Base-by-base conservation (phyloP, 257 asterid genomes). In the Ballota nigra region DNA sequence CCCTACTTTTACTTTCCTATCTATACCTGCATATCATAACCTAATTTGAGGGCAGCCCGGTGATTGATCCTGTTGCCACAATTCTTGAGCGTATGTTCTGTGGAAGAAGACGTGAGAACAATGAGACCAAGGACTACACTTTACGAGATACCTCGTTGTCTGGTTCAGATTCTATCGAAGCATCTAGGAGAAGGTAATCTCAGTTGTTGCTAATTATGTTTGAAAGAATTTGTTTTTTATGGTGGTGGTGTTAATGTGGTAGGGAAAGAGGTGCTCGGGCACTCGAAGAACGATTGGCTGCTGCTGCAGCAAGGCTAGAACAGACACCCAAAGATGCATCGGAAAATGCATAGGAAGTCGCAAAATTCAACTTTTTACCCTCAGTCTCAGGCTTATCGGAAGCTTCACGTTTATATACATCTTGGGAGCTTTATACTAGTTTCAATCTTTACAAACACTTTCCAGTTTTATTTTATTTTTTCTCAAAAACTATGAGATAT, bases 191-290 rank as follows among this genome's bases (percentile, higher is more conserved):
- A 80, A 93, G 97, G 98, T 93, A 86, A 77, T 66, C 33, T 59
- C 57, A 57, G 33, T 73, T 19, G 52, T 67, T 24, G 12, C 66
- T 22, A 45, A 16, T 55, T 9, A 34, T 16, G 8, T 15, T 60
- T 59, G 10, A 62, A 18, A 20, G 49, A 41, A 28, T 33, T 36
- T 33, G 49, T 19, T 26, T 9, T 40, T 55, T 0, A 28, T 58
- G 47, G 19, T 61, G 49, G 57, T 47, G 10, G 66, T 66, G 53
- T 18, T 11, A 24, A 75, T 73, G 58, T 78, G 63, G 73, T 8
- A 92, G 98, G 87, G 97, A 92, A 80, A 81, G 92, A 81, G 98
- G 97, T 64, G 94, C 94, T 29, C 87, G 96, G 31, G 98, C 97
- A 23, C 90, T 90, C 4, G 96, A 92, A 83, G 97, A 92, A 84